Evolutionary conservation across 768 basidiomycete genomes (phyloP).

Genomic region (Boletus pseudopeckii): DNA sequence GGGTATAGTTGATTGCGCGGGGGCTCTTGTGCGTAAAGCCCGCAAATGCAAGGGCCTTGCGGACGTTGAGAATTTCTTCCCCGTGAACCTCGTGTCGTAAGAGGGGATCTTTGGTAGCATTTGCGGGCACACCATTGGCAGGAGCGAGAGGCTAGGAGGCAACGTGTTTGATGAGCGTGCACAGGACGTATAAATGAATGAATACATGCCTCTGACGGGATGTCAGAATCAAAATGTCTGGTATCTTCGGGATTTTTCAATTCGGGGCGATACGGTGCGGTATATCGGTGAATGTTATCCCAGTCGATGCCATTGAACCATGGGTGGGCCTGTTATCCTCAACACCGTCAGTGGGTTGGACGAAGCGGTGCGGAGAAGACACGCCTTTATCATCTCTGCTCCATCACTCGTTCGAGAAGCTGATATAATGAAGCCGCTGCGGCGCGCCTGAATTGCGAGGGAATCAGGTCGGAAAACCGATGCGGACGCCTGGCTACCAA

Average conservation of each 20-base stretch:
- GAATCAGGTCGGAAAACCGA: slow-evolving; percentile 76
- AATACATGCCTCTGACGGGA: slow-evolving; percentile 75
- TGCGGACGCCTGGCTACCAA: slow-evolving; percentile 70
- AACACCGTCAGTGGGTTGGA: slow-evolving; percentile 16
- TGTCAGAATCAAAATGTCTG: slow-evolving; percentile 92
- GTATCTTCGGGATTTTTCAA: slow-evolving; percentile 83
- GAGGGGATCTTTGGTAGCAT: slow-evolving; percentile 87
- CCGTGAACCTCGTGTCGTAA: slow-evolving; percentile 85
- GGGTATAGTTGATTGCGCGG: slow-evolving; percentile 70
- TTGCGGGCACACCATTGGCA: slow-evolving; percentile 78
- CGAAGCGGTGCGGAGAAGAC: slow-evolving; percentile 18
- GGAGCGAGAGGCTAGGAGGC: slow-evolving; percentile 75
- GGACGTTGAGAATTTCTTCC: slow-evolving; percentile 79
- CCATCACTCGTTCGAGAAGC: slow-evolving; percentile 65
- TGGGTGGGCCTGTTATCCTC: slow-evolving; percentile 60
- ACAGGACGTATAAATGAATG: slow-evolving; percentile 26
- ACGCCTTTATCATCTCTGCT: slow-evolving; percentile 85
- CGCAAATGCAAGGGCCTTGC: slow-evolving; percentile 88
- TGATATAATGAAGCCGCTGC: slow-evolving; percentile 66
- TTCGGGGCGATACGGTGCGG: slow-evolving; percentile 88
- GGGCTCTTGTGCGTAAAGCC: slow-evolving; percentile 91
- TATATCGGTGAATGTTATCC: slow-evolving; percentile 76
- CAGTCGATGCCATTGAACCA: slow-evolving; percentile 94
- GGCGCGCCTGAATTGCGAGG: slow-evolving; percentile 66
- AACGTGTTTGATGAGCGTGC: slow-evolving; percentile 30